Evolutionary conservation across 805 yeast species (phyloP).

Genomic region (Metschnikowia borealis): DNA sequence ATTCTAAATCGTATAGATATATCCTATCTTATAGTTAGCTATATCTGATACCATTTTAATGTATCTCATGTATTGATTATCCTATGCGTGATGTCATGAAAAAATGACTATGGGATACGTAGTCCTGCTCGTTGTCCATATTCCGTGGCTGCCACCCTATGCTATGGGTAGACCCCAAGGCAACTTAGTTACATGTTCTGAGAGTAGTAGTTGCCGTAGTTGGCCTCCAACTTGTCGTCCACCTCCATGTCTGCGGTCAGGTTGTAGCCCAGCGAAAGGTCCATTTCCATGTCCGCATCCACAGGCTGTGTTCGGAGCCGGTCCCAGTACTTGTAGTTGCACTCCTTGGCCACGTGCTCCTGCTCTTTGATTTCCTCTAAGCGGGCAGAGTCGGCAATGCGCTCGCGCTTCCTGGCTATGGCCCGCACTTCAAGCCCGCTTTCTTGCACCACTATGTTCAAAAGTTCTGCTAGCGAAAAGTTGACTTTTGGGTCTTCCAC

Average conservation of each 20-base stretch:
- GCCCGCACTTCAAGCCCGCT: constrained; percentile 20
- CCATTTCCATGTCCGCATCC: constrained; percentile 29
- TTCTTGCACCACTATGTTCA: constrained; percentile 26
- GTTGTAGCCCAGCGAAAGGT: constrained; percentile 3
- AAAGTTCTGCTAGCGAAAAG: constrained; percentile 22
- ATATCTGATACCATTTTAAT: no score
- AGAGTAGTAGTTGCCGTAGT: constrained; percentile 14
- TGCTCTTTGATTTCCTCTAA: constrained; percentile 16
- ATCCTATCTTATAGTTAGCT: no score
- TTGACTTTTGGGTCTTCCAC: constrained; percentile 16
- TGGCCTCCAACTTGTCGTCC: constrained; percentile 7
- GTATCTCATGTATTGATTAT: no score
- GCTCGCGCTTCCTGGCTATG: constrained; percentile 12
- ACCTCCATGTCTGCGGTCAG: constrained; percentile 9
- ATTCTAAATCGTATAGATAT: no score
- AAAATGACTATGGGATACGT: no score
- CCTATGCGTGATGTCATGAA: no score
- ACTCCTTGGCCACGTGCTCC: constrained; percentile 17
- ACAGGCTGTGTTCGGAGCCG: constrained; percentile 19
- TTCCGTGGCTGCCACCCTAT: not conserved
- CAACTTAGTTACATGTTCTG: constrained; percentile 1
- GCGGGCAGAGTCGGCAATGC: constrained; percentile 7
- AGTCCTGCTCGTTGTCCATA: not conserved
- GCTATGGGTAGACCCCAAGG: no score
- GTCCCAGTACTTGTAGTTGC: constrained; percentile 38